These are phyloP conservation scores for Wakefieldia striispora DNA, from an alignment of 768 basidiomycete species.

Conservation along the genomic window DNA sequence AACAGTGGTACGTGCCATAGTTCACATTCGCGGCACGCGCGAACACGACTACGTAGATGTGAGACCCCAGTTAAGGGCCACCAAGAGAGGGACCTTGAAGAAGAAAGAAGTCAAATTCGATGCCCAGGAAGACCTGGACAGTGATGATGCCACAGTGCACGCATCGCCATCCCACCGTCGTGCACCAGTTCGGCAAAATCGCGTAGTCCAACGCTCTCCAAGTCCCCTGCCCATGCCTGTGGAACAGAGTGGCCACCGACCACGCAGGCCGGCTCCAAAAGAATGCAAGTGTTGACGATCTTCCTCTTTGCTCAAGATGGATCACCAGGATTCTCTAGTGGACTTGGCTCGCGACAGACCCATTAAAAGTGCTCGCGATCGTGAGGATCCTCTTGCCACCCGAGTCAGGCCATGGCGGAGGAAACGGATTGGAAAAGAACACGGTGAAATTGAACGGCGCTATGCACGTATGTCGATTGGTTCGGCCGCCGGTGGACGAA, in stretches of 20 bases:
- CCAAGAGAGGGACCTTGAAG: no score
- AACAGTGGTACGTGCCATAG: neutral
- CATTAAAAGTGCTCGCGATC: slow-evolving; percentile 1
- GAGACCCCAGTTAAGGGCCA: neutral
- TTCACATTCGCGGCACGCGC: neutral
- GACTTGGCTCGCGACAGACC: slow-evolving; percentile 1
- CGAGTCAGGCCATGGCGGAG: slow-evolving; percentile 3
- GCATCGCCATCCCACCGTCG: slow-evolving; percentile 5
- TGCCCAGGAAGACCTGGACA: slow-evolving; percentile 6
- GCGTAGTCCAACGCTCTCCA: neutral
- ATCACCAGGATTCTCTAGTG: slow-evolving; percentile 12
- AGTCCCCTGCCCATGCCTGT: neutral
- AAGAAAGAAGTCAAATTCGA: slow-evolving; percentile 16
- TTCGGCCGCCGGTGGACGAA: slow-evolving; percentile 1
- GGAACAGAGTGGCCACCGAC: slow-evolving; percentile 1
- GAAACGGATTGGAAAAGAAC: slow-evolving; percentile 5
- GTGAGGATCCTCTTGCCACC: neutral
- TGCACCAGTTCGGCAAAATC: neutral
- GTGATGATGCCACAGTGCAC: slow-evolving; percentile 15
- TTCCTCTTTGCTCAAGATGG: neutral
- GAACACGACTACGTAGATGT: slow-evolving; percentile 1
- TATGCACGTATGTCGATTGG: slow-evolving; percentile 23
- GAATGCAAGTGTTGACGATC: slow-evolving; percentile 11
- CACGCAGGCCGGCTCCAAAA: neutral
- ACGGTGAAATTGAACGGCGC: neutral